A percentile compares a stretch with the other conserved stretches of the same genome.
Conservation (phyloP, 2,329 filamentous ascomycete genomes). For the Fusarium guadeloupense region DNA sequence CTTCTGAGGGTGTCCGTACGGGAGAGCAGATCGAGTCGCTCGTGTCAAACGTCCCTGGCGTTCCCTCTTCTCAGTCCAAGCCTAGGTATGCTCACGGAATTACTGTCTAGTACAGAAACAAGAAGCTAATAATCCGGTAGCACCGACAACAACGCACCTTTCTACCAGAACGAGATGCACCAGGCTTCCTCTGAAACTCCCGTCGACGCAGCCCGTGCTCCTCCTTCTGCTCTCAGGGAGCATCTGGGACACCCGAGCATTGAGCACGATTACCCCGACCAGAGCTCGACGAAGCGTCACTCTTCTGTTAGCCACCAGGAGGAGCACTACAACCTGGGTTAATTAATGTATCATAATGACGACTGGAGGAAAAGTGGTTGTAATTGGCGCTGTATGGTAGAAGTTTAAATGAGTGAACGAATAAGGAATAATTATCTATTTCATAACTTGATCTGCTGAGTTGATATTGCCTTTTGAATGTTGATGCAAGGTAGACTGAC, state of each 20-base stretch:
- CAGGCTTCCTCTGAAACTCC: background rate
- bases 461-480: too few species aligned
- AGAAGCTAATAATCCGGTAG: too few species aligned
- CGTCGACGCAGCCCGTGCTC: conserved; percentile 39
- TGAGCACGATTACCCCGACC: conserved; percentile 45
- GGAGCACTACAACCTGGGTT: conserved; percentile 38
- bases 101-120: too few species aligned
- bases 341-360: background rate
- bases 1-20: conserved; percentile 17
- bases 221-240: conserved; percentile 39
- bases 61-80: conserved; percentile 1
- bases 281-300: conserved; percentile 44
- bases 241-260: conserved; percentile 43
- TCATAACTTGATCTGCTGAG: background rate
- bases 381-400: background rate
- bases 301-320: conserved; percentile 46
- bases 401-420: background rate
- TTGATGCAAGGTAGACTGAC: too few species aligned
- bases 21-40: conserved; percentile 23
- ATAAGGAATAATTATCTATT: background rate
- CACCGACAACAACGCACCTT: background rate
- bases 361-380: background rate
- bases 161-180: background rate
- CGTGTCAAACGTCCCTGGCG: conserved; percentile 23
- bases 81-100: background rate